A percentile compares a stretch with the other conserved stretches of the same genome.
These are phyloP conservation scores for Decorospora gaudefroyi DNA, from an alignment of 2,329 filamentous ascomycete genomes.

Conservation along the genomic window DNA sequence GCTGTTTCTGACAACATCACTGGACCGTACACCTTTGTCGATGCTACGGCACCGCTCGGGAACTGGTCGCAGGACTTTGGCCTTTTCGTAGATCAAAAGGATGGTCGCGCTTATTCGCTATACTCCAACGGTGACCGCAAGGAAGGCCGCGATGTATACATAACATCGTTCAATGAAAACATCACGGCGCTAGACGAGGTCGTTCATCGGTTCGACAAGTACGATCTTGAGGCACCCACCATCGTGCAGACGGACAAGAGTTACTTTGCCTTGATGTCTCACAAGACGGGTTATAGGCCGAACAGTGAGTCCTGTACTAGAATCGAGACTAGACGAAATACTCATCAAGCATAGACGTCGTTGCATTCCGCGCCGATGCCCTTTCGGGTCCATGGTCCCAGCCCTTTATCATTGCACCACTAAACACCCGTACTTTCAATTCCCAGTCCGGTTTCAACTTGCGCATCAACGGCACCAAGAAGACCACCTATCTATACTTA, in stretches of 20 bases:
- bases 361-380: slow-evolving; percentile 59
- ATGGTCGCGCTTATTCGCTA: slow-evolving; percentile 60
- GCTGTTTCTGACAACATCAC: slow-evolving; percentile 58
- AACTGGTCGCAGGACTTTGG: slow-evolving; percentile 68
- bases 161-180: slow-evolving; percentile 59
- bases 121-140: slow-evolving; percentile 63
- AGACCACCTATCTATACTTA: slow-evolving; percentile 58
- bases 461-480: slow-evolving; percentile 55
- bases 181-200: slow-evolving; percentile 58
- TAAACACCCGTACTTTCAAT: slow-evolving; percentile 59
- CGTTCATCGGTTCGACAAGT: slow-evolving; percentile 62
- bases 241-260: slow-evolving; percentile 64
- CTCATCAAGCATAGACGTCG: slow-evolving; percentile 52
- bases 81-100: slow-evolving; percentile 64
- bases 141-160: slow-evolving; percentile 62
- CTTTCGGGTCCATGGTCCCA: slow-evolving; percentile 60
- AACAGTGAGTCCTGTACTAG: slow-evolving; percentile 49
- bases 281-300: slow-evolving; percentile 66
- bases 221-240: slow-evolving; percentile 63
- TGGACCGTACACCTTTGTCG: slow-evolving; percentile 60
- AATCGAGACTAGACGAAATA: background rate
- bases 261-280: slow-evolving; percentile 65
- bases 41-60: slow-evolving; percentile 60
- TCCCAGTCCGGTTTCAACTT: slow-evolving; percentile 59
- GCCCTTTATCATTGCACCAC: slow-evolving; percentile 57